phyloP scores from a whole-genome alignment of 2,329 filamentous ascomycete species.

The Cladosporium sp. region DNA sequence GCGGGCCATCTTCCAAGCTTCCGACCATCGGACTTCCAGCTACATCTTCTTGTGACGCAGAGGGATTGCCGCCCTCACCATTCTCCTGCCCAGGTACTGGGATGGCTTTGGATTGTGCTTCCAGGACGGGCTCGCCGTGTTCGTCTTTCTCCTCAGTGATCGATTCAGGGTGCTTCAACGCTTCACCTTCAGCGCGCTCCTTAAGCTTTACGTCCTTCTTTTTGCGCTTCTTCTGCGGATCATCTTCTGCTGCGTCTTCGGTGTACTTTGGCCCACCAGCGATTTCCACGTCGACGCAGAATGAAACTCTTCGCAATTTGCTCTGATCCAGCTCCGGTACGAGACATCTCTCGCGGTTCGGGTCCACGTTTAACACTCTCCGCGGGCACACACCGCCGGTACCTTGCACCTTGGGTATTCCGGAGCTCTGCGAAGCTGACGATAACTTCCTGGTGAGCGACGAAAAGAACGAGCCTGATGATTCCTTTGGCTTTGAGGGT shows the following conservation, averaged over 20 bases:
- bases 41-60: constrained; percentile 29
- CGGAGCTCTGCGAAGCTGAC: constrained; percentile 51
- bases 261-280: constrained; percentile 78
- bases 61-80: constrained; percentile 32
- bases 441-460: constrained; percentile 81
- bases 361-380: constrained; percentile 81
- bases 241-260: constrained; percentile 58
- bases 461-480: constrained; percentile 72
- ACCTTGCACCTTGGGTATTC: constrained; percentile 51
- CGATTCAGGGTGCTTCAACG: constrained; percentile 65
- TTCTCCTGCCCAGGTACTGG: constrained; percentile 27
- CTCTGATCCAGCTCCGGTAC: constrained; percentile 76
- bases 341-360: constrained; percentile 72
- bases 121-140: constrained; percentile 29
- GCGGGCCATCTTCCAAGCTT: constrained; percentile 27
- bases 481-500: constrained; percentile 68
- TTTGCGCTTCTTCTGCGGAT: constrained; percentile 53
- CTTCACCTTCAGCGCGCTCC: constrained; percentile 73
- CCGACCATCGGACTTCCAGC: constrained; percentile 25
- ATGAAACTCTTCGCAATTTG: constrained; percentile 84
- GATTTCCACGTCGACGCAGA: constrained; percentile 97
- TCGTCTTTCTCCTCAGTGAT: constrained; percentile 59
- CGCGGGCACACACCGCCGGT: constrained; percentile 76
- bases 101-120: constrained; percentile 16
- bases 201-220: constrained; percentile 62